A percentile compares a stretch with the other conserved stretches of the same genome.
These are phyloP conservation scores for Cicer bijugum DNA, from an alignment of 306 rosid species.

Conservation along the genomic window DNA sequence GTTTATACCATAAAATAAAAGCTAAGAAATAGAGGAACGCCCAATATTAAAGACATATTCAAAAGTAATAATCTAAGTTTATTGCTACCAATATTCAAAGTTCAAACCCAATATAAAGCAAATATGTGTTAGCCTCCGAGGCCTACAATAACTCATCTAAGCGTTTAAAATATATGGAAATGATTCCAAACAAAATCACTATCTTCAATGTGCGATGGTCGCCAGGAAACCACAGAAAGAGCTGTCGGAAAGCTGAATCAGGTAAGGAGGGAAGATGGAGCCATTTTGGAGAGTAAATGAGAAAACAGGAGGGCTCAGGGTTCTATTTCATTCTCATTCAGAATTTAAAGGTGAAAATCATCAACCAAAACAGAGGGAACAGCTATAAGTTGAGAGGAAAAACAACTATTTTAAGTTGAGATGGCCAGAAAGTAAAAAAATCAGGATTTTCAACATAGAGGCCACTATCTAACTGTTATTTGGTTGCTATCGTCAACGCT, in stretches of 20 bases:
- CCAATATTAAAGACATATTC: neutral
- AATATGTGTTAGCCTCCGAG: neutral
- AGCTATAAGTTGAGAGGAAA: neutral
- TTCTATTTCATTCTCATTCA: neutral
- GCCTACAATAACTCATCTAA: neutral
- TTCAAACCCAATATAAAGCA: neutral
- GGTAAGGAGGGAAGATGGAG: too few relatives aligned
- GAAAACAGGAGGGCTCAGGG: neutral
- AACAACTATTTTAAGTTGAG: neutral
- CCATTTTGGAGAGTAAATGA: neutral
- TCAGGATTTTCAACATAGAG: neutral
- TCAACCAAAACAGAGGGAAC: neutral
- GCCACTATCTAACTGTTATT: neutral
- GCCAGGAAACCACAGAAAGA: neutral
- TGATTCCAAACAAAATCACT: neutral
- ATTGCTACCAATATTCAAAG: neutral
- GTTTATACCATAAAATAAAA: neutral
- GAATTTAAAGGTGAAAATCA: neutral
- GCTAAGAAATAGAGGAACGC: neutral
- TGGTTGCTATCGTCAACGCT: neutral
- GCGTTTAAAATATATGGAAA: neutral
- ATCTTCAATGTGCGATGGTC: neutral
- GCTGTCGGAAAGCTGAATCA: too few relatives aligned
- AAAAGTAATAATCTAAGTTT: neutral
- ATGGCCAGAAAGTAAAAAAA: neutral